Evolutionary conservation across 108 stramenopile genomes (phyloP).

Genomic region (Pseudonitzschia delicatissima): DNA sequence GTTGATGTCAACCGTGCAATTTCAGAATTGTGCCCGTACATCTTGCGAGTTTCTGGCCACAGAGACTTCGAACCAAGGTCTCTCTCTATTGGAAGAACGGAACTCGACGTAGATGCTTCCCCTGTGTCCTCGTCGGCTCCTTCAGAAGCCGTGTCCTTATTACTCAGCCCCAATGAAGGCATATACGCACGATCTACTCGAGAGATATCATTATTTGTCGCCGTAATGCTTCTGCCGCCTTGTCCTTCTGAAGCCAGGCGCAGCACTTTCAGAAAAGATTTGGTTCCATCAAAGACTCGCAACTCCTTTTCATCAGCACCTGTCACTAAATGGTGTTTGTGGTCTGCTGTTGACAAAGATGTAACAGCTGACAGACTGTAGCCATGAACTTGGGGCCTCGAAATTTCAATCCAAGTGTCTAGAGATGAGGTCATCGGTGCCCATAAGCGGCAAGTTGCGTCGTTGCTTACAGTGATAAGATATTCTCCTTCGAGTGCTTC

Average conservation of each 20-base stretch:
- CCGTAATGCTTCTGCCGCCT: not conserved
- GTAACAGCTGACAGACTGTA: slow-evolving; percentile 75
- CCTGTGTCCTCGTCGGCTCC: slow-evolving; percentile 46
- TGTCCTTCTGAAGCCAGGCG: slow-evolving; percentile 13
- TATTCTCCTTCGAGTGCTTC: slow-evolving; percentile 68
- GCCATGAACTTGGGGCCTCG: slow-evolving; percentile 87
- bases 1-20: slow-evolving; percentile 74
- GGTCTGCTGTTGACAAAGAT: slow-evolving; percentile 48
- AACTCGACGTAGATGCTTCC: slow-evolving; percentile 25
- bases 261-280: slow-evolving; percentile 54
- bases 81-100: slow-evolving; percentile 68
- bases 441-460: slow-evolving; percentile 88
- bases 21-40: slow-evolving; percentile 85
- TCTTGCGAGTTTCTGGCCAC: slow-evolving; percentile 82
- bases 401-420: slow-evolving; percentile 69
- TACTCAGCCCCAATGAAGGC: slow-evolving; percentile 83
- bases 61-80: slow-evolving; percentile 78
- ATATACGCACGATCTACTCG: slow-evolving; percentile 83
- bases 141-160: slow-evolving; percentile 73
- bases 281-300: slow-evolving; percentile 83
- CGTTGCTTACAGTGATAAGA: slow-evolving; percentile 68
- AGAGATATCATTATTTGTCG: slow-evolving; percentile 17
- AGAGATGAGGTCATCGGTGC: slow-evolving; percentile 34
- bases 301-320: slow-evolving; percentile 89
- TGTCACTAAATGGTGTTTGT: slow-evolving; percentile 65